Evolutionary conservation across 805 yeast species (phyloP).

Genomic region (Komagataella pastoris): DNA sequence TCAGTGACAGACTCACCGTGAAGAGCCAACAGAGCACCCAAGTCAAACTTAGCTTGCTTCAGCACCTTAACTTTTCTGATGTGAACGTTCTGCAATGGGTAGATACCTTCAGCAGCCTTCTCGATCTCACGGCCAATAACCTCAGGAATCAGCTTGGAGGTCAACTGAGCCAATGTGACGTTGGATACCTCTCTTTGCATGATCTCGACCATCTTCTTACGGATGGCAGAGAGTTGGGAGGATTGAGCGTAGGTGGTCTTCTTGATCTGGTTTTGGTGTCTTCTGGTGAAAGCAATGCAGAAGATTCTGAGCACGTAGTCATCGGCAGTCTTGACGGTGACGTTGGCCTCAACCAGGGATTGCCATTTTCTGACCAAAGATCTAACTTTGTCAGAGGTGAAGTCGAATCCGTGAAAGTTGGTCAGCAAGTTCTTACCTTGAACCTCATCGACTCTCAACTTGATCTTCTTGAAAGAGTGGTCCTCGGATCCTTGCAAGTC

Average conservation of each 20-base stretch:
- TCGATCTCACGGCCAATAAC: constrained; percentile 98
- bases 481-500: constrained; percentile 98
- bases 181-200: constrained; percentile 93
- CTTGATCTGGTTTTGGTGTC: constrained; percentile 93
- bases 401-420: constrained; percentile 99
- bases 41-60: constrained; percentile 97
- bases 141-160: constrained; percentile 96
- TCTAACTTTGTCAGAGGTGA: constrained; percentile 95
- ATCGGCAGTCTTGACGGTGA: constrained; percentile 95
- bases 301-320: constrained; percentile 94
- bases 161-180: constrained; percentile 92
- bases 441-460: constrained; percentile 97
- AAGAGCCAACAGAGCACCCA: constrained; percentile 89
- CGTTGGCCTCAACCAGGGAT: constrained; percentile 94
- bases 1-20: constrained; percentile 94
- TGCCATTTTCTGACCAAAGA: constrained; percentile 99
- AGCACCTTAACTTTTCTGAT: constrained; percentile 97
- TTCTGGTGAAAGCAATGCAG: constrained; percentile 97
- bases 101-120: constrained; percentile 88
- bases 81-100: constrained; percentile 97
- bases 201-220: constrained; percentile 94
- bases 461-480: constrained; percentile 94
- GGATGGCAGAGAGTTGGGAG: constrained; percentile 92
- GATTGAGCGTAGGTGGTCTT: constrained; percentile 97
- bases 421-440: constrained; percentile 97